phyloP scores from a whole-genome alignment of 768 basidiomycete species.

The Mycena floridula region DNA sequence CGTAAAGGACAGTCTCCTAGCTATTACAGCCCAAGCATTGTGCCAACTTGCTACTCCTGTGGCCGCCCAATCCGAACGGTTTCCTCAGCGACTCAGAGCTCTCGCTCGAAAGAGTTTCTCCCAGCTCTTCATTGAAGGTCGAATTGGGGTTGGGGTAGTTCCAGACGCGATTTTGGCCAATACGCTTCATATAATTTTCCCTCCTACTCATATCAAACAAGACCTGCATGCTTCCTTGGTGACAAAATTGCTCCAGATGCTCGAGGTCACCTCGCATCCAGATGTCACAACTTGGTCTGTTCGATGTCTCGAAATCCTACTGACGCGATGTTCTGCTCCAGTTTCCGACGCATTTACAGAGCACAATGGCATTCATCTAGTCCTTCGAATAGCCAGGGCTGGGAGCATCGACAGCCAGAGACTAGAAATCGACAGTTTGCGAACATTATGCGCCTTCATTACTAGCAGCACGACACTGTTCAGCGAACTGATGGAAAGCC shows the following conservation, averaged over 20 bases:
- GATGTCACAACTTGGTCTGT: too few species aligned
- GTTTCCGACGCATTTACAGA: too few species aligned
- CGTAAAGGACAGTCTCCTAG: constrained; percentile 22
- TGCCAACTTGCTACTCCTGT: constrained; percentile 26
- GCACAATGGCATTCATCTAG: too few species aligned
- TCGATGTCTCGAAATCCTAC: too few species aligned
- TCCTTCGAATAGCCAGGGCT: constrained; percentile 25
- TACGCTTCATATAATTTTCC: constrained; percentile 30
- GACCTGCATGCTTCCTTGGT: too few species aligned
- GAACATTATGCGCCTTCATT: constrained; percentile 30
- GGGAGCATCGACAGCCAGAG: constrained; percentile 30
- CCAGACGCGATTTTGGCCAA: constrained; percentile 27
- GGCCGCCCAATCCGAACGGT: constrained; percentile 20
- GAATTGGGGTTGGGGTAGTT: constrained; percentile 22
- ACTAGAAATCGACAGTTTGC: constrained; percentile 33
- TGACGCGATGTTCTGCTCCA: too few species aligned
- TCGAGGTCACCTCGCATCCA: too few species aligned
- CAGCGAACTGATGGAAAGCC: constrained; percentile 8
- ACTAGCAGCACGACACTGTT: constrained; percentile 17
- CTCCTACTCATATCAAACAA: constrained; percentile 18
- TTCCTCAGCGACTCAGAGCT: constrained; percentile 20
- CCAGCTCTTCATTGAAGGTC: constrained; percentile 28
- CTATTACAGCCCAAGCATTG: constrained; percentile 26
- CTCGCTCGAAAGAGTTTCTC: constrained; percentile 27
- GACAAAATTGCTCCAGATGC: too few species aligned